phyloP scores from a whole-genome alignment of 768 basidiomycete genomes.

The Lyophyllum atratum region DNA sequence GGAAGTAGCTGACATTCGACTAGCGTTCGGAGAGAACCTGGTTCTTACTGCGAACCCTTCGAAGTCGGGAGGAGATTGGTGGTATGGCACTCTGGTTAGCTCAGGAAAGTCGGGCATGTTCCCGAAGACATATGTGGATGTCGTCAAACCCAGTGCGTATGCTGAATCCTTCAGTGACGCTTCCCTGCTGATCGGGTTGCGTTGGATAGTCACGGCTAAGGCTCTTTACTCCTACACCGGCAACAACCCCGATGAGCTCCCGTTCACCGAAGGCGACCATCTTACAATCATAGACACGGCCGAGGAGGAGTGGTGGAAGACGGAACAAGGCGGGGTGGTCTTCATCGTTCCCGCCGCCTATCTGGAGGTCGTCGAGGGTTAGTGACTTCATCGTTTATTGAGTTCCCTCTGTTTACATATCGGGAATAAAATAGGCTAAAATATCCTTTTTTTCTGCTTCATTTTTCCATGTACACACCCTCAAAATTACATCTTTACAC shows the following conservation, averaged over 20 bases:
- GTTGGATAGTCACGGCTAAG: slow-evolving; percentile 59
- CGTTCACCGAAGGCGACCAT: slow-evolving; percentile 79
- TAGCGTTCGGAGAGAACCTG: slow-evolving; percentile 81
- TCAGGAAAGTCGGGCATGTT: slow-evolving; percentile 81
- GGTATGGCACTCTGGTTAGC: slow-evolving; percentile 75
- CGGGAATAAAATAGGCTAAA: slow-evolving; percentile 77
- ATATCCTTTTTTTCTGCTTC: slow-evolving; percentile 58
- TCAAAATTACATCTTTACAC: slow-evolving; percentile 32
- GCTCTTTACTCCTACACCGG: slow-evolving; percentile 82
- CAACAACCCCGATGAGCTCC: slow-evolving; percentile 75
- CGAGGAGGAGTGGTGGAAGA: slow-evolving; percentile 96
- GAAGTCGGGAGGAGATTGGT: slow-evolving; percentile 88
- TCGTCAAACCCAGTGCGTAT: slow-evolving; percentile 63
- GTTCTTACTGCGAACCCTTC: slow-evolving; percentile 83
- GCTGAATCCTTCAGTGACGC: neutral
- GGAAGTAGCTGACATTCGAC: neutral
- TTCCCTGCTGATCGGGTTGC: neutral
- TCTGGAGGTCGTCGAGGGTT: slow-evolving; percentile 85
- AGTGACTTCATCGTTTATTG: slow-evolving; percentile 63
- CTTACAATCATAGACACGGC: slow-evolving; percentile 79
- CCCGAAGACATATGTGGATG: slow-evolving; percentile 86
- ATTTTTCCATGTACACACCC: slow-evolving; percentile 47
- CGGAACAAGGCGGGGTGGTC: slow-evolving; percentile 81
- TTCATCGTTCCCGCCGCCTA: slow-evolving; percentile 93
- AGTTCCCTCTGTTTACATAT: slow-evolving; percentile 62